Conservation (phyloP, 2,329 filamentous ascomycete genomes). For the Clonostachys rhizophaga region DNA sequence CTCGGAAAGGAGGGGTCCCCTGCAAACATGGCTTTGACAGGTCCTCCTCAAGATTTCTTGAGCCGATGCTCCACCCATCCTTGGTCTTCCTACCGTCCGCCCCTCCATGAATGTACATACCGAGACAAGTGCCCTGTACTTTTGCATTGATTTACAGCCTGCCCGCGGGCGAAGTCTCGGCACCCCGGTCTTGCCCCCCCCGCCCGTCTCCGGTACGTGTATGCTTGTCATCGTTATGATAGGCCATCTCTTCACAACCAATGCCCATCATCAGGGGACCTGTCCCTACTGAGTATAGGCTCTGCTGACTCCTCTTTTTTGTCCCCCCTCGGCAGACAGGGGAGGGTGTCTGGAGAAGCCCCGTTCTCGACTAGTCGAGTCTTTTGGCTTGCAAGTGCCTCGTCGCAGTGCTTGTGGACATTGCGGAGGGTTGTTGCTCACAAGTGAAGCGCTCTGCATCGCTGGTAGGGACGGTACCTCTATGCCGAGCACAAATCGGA, state of each 20-base stretch:
- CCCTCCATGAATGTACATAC: constrained; percentile 4
- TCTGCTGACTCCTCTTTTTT: too few species aligned
- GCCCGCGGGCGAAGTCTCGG: constrained; percentile 6
- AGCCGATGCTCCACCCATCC: constrained; percentile 4
- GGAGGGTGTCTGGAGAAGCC: neutral
- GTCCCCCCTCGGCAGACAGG: constrained; percentile 3
- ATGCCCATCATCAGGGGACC: constrained; percentile 1
- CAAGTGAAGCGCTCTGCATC: neutral
- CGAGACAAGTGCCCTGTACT: constrained; percentile 2
- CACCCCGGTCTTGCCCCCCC: constrained; percentile 6
- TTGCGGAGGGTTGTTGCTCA: neutral
- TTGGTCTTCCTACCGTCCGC: constrained; percentile 2
- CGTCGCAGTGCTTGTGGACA: neutral
- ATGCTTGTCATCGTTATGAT: neutral
- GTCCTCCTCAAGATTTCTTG: constrained; percentile 1
- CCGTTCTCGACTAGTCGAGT: too few species aligned
- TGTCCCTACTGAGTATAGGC: neutral
- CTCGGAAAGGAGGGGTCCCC: constrained; percentile 2
- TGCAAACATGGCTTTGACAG: constrained; percentile 2
- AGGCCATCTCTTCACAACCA: neutral
- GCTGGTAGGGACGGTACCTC: neutral
- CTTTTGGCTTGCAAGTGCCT: too few species aligned
- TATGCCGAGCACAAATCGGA: too few species aligned
- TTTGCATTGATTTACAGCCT: constrained; percentile 4
- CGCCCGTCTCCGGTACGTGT: neutral